Evolutionary conservation across 148 eudicot genomes (phyloP).

Genomic region (Rhododendron henanense): DNA sequence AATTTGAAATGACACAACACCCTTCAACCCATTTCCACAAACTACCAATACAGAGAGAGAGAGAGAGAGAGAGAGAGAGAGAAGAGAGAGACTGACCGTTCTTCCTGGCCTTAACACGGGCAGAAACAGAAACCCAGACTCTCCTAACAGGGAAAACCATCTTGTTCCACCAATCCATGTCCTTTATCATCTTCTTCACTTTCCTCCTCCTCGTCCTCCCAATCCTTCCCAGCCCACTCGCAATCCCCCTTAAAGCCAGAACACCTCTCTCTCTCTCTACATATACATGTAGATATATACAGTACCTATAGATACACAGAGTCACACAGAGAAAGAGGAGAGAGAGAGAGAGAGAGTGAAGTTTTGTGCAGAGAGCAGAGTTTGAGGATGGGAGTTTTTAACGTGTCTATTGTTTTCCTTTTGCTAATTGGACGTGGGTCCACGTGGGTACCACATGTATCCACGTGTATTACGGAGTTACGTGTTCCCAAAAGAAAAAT

Average conservation of each 20-base stretch:
- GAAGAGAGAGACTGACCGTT: slow-evolving; percentile 18
- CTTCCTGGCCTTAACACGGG: slow-evolving; percentile 29
- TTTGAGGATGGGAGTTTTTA: background rate
- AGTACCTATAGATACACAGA: background rate
- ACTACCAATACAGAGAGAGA: background rate
- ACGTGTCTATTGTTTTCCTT: no score
- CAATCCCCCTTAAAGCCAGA: slow-evolving; percentile 29
- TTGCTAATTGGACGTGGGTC: background rate
- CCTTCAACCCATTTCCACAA: background rate
- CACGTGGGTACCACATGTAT: background rate
- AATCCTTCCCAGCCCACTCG: slow-evolving; percentile 20
- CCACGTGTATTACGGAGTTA: background rate
- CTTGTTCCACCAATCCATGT: slow-evolving; percentile 36
- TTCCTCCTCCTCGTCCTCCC: slow-evolving; percentile 24
- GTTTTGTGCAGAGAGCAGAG: background rate
- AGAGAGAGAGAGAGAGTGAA: background rate
- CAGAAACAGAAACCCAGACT: slow-evolving; percentile 25
- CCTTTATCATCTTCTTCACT: slow-evolving; percentile 21
- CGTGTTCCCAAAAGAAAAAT: no score
- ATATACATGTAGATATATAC: background rate
- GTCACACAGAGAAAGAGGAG: background rate
- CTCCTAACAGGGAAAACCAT: slow-evolving; percentile 33
- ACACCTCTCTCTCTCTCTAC: slow-evolving; percentile 8
- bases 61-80: slow-evolving; percentile 11
- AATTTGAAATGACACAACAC: background rate